Percentiles rank a stretch among this genome's conserved stretches.
These are phyloP conservation scores for Colletotrichum cordylinicola DNA, from an alignment of 2,329 filamentous ascomycete species.

Conservation along the genomic window DNA sequence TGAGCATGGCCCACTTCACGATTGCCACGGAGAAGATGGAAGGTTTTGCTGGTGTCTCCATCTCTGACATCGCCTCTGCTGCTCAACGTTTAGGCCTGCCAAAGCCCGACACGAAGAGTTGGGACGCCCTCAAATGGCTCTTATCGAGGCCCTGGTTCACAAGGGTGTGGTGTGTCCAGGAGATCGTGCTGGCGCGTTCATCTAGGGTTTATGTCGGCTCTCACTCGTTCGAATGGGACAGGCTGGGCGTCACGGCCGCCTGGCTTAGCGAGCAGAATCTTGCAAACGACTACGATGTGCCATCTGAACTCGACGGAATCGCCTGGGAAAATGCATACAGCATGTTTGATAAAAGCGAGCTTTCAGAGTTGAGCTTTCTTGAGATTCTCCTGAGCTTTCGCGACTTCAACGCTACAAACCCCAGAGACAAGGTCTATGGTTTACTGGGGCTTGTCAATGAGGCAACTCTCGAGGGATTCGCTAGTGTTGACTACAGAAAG, in stretches of 20 bases:
- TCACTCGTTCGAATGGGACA: background rate
- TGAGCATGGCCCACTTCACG: background rate
- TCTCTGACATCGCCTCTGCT: background rate
- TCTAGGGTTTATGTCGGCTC: background rate
- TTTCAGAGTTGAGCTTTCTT: background rate
- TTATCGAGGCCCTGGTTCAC: background rate
- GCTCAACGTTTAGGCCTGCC: background rate
- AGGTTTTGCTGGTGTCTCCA: background rate
- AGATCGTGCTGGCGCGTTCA: background rate
- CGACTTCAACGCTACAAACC: background rate
- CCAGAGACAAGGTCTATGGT: constrained; percentile 2
- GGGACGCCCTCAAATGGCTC: background rate
- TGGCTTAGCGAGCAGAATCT: background rate
- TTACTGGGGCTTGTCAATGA: background rate
- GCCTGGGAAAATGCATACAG: background rate
- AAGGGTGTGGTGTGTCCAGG: constrained; percentile 5
- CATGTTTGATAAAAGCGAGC: background rate
- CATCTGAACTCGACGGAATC: background rate
- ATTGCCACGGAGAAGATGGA: background rate
- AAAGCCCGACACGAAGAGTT: background rate
- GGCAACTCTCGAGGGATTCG: background rate
- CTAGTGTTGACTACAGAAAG: background rate
- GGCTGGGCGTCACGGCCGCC: background rate
- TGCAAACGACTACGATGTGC: background rate
- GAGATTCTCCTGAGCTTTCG: background rate